Percentiles rank a stretch among this genome's conserved stretches.
Conservation (phyloP, 257 asterid species). For the Craterostigma plantagineum region DNA sequence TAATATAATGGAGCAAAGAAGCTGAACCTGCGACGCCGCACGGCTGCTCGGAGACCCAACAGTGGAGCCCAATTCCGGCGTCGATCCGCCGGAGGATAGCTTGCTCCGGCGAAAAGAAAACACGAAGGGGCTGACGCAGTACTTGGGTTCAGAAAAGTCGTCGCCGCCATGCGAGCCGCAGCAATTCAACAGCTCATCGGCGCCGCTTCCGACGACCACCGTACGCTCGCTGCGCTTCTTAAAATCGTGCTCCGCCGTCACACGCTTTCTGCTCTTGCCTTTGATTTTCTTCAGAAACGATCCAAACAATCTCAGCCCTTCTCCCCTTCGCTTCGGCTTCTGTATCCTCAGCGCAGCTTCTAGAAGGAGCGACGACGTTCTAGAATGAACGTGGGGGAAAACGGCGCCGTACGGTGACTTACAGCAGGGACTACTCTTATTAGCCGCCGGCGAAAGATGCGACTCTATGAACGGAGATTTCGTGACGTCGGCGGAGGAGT, state of each 20-base stretch:
- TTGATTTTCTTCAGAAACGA: slow-evolving; percentile 38
- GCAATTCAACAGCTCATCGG: slow-evolving; percentile 8
- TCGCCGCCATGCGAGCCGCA: slow-evolving; percentile 6
- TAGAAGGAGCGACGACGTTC: slow-evolving; percentile 32
- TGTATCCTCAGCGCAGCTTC: slow-evolving; percentile 76
- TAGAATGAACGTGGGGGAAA: slow-evolving; percentile 31
- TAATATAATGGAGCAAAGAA: neutral
- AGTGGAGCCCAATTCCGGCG: slow-evolving; percentile 56
- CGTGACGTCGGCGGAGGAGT: slow-evolving; percentile 14
- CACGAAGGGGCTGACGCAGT: slow-evolving; percentile 25
- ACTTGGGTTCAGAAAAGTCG: slow-evolving; percentile 11
- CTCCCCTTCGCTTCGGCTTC: slow-evolving; percentile 13
- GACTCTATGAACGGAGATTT: slow-evolving; percentile 31
- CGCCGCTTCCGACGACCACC: slow-evolving; percentile 4
- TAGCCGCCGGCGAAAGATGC: slow-evolving; percentile 34
- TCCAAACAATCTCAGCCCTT: slow-evolving; percentile 35
- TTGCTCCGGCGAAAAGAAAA: slow-evolving; percentile 23
- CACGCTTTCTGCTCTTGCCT: slow-evolving; percentile 29
- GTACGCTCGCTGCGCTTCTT: neutral
- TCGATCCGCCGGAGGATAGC: slow-evolving; percentile 24
- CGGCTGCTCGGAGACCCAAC: slow-evolving; percentile 33
- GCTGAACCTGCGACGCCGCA: slow-evolving; percentile 23
- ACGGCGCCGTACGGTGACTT: slow-evolving; percentile 21
- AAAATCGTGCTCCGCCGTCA: slow-evolving; percentile 6
- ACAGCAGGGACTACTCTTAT: slow-evolving; percentile 22